phyloP scores from a whole-genome alignment of 2,329 filamentous ascomycete genomes.

The Aureobasidium pullulans region DNA sequence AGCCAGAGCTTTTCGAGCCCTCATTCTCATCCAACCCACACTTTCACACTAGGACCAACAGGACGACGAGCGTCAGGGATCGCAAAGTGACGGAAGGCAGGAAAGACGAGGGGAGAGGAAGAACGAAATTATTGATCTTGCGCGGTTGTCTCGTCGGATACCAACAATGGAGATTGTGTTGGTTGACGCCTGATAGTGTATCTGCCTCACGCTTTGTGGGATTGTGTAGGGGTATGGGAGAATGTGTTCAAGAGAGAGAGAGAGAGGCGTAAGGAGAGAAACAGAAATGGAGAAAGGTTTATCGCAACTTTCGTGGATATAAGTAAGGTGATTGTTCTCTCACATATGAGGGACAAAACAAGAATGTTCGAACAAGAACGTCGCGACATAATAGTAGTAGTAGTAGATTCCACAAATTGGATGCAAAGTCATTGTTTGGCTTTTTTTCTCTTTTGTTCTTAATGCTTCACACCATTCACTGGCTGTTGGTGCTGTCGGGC shows the following conservation, averaged over 20 bases:
- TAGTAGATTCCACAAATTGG: conserved; percentile 3
- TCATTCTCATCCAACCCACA: neutral
- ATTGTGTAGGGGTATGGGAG: conserved; percentile 5
- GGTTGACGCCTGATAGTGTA: conserved; percentile 27
- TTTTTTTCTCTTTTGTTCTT: conserved; percentile 16
- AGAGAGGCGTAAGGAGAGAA: neutral
- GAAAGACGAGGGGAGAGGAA: conserved; percentile 12
- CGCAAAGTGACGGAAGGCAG: neutral
- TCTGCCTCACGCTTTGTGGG: conserved; percentile 21
- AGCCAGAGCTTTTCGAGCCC: conserved; percentile 17
- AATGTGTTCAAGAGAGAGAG: conserved; percentile 1
- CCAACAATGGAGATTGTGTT: conserved; percentile 17
- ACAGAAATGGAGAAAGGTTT: conserved; percentile 4
- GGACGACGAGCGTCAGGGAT: neutral
- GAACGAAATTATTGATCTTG: conserved; percentile 11
- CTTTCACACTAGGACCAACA: neutral
- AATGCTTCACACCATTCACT: conserved; percentile 26
- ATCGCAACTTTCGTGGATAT: neutral
- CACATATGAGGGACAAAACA: neutral
- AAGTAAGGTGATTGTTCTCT: neutral
- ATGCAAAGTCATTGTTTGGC: neutral
- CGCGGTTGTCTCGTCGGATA: conserved; percentile 16
- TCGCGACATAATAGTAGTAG: conserved; percentile 7
- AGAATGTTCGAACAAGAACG: conserved; percentile 7
- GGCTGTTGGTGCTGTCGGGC: conserved; percentile 15